Conservation (phyloP, 768 basidiomycete species). For the Leccinellum albellum region DNA sequence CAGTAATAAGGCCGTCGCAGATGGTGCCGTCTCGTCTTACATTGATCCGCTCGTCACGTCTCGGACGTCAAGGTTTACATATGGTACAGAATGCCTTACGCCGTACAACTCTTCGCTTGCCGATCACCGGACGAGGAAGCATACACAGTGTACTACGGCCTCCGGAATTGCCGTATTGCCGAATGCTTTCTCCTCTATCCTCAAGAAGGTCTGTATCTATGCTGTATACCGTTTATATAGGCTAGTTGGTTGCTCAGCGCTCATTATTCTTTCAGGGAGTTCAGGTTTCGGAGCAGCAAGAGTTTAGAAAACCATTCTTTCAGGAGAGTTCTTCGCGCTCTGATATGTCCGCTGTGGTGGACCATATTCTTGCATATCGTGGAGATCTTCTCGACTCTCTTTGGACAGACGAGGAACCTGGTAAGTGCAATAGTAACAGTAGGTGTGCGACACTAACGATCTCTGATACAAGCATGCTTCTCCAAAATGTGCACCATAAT, state of each 20-base stretch:
- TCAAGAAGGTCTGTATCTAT: slow-evolving; percentile 24
- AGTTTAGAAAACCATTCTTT: slow-evolving; percentile 11
- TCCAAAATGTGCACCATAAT: slow-evolving; percentile 9
- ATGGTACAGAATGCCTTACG: slow-evolving; percentile 30
- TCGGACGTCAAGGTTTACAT: slow-evolving; percentile 41
- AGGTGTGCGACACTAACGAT: not conserved
- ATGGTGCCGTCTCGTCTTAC: slow-evolving; percentile 15
- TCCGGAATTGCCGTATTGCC: slow-evolving; percentile 32
- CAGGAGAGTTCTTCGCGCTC: not conserved
- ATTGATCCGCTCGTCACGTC: slow-evolving; percentile 44
- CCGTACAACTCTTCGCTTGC: slow-evolving; percentile 23
- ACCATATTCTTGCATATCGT: slow-evolving; percentile 12
- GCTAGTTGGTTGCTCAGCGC: not conserved
- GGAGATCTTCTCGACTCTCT: slow-evolving; percentile 4
- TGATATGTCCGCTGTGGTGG: not conserved
- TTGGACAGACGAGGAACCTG: slow-evolving; percentile 14
- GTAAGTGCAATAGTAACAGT: not conserved
- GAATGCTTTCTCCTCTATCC: slow-evolving; percentile 35
- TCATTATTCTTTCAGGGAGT: slow-evolving; percentile 3
- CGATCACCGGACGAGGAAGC: slow-evolving; percentile 36
- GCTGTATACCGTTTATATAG: not conserved
- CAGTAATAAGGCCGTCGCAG: not conserved
- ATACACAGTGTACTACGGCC: slow-evolving; percentile 14
- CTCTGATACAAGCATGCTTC: slow-evolving; percentile 1
- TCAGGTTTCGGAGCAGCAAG: slow-evolving; percentile 17